Conservation (phyloP, 768 basidiomycete genomes). For the Infundibulicybe gibba region DNA sequence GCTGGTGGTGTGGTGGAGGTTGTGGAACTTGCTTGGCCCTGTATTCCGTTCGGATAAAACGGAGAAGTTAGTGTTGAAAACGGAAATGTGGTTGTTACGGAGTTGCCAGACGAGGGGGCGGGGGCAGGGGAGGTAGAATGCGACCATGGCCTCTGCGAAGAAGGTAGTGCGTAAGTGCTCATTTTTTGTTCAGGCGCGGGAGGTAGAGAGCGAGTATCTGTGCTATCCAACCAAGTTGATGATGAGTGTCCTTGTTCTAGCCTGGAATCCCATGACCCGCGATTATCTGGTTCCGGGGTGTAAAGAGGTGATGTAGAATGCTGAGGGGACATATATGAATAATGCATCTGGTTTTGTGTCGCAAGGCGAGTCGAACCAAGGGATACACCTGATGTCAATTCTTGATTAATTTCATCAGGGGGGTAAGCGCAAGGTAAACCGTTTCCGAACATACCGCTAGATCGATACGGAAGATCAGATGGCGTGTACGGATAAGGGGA, state of each 20-base stretch:
- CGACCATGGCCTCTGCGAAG: conserved; percentile 8
- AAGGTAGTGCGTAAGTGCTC: conserved; percentile 10
- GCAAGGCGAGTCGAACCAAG: not conserved
- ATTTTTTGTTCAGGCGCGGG: conserved; percentile 2
- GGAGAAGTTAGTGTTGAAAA: conserved; percentile 58
- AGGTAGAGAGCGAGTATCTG: not conserved
- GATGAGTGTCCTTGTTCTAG: not conserved
- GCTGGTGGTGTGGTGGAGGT: conserved; percentile 23
- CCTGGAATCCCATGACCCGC: not conserved
- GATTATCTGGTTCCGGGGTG: not conserved
- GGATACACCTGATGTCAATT: not conserved
- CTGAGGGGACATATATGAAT: not conserved
- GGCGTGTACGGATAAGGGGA: conserved; percentile 17
- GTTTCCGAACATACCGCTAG: conserved; percentile 8
- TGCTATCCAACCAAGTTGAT: not conserved
- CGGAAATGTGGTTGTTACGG: conserved; percentile 18
- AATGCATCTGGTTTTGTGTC: not conserved
- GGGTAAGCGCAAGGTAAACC: not conserved
- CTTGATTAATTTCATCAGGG: too few relatives aligned
- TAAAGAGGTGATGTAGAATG: not conserved
- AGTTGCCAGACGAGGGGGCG: conserved; percentile 14
- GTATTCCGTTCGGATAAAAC: conserved; percentile 44
- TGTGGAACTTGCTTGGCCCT: conserved; percentile 25
- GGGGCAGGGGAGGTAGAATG: conserved; percentile 5
- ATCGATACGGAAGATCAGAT: conserved; percentile 18